phyloP scores from a whole-genome alignment of 2,329 filamentous ascomycete genomes.

The Ceratocystis variospora region DNA sequence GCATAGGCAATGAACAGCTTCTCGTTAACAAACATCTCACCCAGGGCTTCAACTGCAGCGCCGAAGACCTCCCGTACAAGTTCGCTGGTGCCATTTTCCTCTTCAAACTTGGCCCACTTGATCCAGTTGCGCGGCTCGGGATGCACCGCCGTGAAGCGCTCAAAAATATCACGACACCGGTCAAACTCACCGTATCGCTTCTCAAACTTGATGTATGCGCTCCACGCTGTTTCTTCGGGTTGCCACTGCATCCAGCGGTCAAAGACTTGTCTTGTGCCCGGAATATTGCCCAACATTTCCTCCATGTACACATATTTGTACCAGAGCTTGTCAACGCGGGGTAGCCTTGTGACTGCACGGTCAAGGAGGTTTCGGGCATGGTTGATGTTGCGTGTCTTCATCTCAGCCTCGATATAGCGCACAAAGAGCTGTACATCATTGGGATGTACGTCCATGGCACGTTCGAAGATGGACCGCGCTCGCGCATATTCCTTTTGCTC shows the following conservation, averaged over 20 bases:
- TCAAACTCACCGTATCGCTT: slow-evolving; percentile 90
- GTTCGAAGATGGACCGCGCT: slow-evolving; percentile 84
- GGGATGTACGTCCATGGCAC: slow-evolving; percentile 80
- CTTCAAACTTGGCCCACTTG: slow-evolving; percentile 95
- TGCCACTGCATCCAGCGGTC: slow-evolving; percentile 99
- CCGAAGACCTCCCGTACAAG: slow-evolving; percentile 86
- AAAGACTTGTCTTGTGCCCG: slow-evolving; percentile 84
- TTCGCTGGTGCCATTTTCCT: slow-evolving; percentile 86
- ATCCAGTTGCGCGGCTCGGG: slow-evolving; percentile 96
- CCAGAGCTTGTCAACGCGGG: slow-evolving; percentile 90
- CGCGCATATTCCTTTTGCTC: slow-evolving; percentile 95
- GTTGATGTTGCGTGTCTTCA: slow-evolving; percentile 87
- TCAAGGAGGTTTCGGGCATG: slow-evolving; percentile 91
- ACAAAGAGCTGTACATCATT: slow-evolving; percentile 83
- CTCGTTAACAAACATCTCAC: slow-evolving; percentile 93
- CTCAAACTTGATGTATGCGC: slow-evolving; percentile 91
- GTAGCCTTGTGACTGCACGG: slow-evolving; percentile 81
- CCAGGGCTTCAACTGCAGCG: slow-evolving; percentile 71
- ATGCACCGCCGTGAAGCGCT: slow-evolving; percentile 80
- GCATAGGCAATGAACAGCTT: slow-evolving; percentile 90
- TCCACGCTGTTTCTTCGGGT: slow-evolving; percentile 90
- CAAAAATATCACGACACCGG: slow-evolving; percentile 76
- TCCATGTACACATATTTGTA: slow-evolving; percentile 99
- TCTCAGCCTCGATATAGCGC: slow-evolving; percentile 88
- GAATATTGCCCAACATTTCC: slow-evolving; percentile 89